Percentiles rank a stretch among this genome's conserved stretches.
These are phyloP conservation scores for Lasiodiplodia theobromae DNA, from an alignment of 2,329 filamentous ascomycete genomes.

Conservation along the genomic window DNA sequence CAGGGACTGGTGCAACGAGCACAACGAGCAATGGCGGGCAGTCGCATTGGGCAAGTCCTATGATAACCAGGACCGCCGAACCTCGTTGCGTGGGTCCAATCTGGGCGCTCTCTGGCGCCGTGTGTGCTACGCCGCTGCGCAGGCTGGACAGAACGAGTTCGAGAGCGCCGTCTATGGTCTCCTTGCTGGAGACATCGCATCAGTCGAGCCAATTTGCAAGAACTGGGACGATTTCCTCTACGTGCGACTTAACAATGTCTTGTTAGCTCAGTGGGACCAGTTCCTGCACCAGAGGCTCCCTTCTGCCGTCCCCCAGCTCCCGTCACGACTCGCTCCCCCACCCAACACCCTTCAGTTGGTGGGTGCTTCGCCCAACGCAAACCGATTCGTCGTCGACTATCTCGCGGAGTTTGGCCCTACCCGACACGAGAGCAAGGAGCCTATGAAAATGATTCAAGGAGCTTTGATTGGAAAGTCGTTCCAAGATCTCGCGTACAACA, in stretches of 20 bases:
- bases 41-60: slow-evolving; percentile 78
- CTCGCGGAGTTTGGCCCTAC: slow-evolving; percentile 66
- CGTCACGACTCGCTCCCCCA: slow-evolving; percentile 65
- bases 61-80: slow-evolving; percentile 45
- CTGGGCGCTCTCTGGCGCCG: slow-evolving; percentile 71
- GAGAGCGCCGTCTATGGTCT: slow-evolving; percentile 91
- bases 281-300: slow-evolving; percentile 60
- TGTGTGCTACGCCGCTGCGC: slow-evolving; percentile 77
- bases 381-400: slow-evolving; percentile 63
- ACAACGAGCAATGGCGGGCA: slow-evolving; percentile 88
- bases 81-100: slow-evolving; percentile 37
- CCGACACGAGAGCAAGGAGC: slow-evolving; percentile 65
- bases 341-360: slow-evolving; percentile 72
- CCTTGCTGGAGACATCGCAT: slow-evolving; percentile 81
- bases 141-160: slow-evolving; percentile 74
- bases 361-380: slow-evolving; percentile 61
- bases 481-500: slow-evolving; percentile 51
- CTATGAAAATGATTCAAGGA: slow-evolving; percentile 78
- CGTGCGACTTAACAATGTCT: slow-evolving; percentile 83
- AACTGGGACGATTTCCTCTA: slow-evolving; percentile 89
- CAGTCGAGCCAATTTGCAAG: slow-evolving; percentile 77
- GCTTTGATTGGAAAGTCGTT: slow-evolving; percentile 71
- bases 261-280: slow-evolving; percentile 79
- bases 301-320: slow-evolving; percentile 50
- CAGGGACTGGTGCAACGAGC: slow-evolving; percentile 83